phyloP scores from a whole-genome alignment of 2,329 filamentous ascomycete genomes.

The Sporothrix inflata region DNA sequence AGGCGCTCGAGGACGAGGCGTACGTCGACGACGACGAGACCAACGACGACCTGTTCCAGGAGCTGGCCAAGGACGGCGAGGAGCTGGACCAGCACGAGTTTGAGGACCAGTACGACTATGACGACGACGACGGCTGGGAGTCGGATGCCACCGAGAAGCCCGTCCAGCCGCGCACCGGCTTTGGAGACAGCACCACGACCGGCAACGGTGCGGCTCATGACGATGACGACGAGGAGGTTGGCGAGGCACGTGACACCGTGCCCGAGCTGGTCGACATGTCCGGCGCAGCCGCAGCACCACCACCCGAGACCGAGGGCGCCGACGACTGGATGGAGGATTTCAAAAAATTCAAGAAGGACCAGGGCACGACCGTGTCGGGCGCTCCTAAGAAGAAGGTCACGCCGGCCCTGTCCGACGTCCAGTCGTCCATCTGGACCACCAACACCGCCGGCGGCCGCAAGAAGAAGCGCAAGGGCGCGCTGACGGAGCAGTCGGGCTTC shows the following conservation, averaged over 20 bases:
- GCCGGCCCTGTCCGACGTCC: conserved; percentile 63
- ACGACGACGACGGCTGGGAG: conserved; percentile 83
- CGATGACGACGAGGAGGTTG: background rate
- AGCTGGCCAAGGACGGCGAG: conserved; percentile 50
- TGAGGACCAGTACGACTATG: conserved; percentile 64
- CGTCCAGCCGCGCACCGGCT: conserved; percentile 40
- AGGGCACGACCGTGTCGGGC: conserved; percentile 39
- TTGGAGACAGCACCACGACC: background rate
- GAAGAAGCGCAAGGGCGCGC: conserved; percentile 94
- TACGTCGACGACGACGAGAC: conserved; percentile 87
- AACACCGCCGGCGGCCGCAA: conserved; percentile 77
- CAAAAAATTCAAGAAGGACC: conserved; percentile 87
- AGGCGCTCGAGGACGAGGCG: conserved; percentile 92
- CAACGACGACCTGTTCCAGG: conserved; percentile 82
- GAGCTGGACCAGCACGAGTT: conserved; percentile 72
- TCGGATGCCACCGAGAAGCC: conserved; percentile 89
- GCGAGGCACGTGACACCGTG: conserved; percentile 49
- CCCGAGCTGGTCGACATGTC: conserved; percentile 52
- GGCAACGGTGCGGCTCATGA: background rate
- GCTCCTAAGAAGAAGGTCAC: conserved; percentile 39
- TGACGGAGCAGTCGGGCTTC: conserved; percentile 86
- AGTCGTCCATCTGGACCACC: conserved; percentile 72
- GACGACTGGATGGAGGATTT: conserved; percentile 90
- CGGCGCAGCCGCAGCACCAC: background rate
- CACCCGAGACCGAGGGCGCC: background rate